Evolutionary conservation across 352 stramenopile species (phyloP), one percentile per base, ranked within the genome.

Genomic region (Phytophthora brassicae): DNA sequence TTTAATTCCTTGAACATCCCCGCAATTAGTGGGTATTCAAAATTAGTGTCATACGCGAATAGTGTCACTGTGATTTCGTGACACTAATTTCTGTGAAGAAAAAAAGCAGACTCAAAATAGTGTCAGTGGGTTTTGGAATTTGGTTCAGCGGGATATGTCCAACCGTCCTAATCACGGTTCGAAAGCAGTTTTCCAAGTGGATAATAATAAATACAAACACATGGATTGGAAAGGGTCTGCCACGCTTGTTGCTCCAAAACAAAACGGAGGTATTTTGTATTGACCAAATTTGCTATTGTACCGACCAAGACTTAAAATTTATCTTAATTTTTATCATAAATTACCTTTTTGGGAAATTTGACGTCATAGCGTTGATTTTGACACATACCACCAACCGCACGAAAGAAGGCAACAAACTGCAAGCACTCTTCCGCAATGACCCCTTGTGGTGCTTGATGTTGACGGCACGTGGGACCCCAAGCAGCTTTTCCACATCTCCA

Each of bases 1-100:
- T n/a, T n/a, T n/a, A n/a, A n/a, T n/a, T n/a, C n/a, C n/a, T n/a
- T n/a, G n/a, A n/a, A n/a, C n/a, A n/a, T n/a, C n/a, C n/a, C 38
- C 38, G 38, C 38, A 47, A 47, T 47, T 47, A 47, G 41, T n/a
- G n/a, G n/a, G 41, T 47, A 7, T 47, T 26, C 41, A 47, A 13
- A 47, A 47, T 29, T 45, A 45, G 39, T 26, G 39, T 26, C 39
- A 45, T 45, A 24, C 39, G 5, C 6, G 39, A 45, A 26, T 47
- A 29, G 41, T 45, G 38, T 45, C 38, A 45, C 38, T 45, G 7
- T 26, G 9, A 45, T 24, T 14, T 45, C 33, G 33, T 39, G 33
- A 39, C 33, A 39, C n/a, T n/a, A n/a, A n/a, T n/a, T n/a, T n/a
- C n/a, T n/a, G 38, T 45, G 19, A 28, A 47, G 3, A 47, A 47